A percentile compares a stretch with the other conserved stretches of the same genome.
These are phyloP conservation scores for Xeromyces bisporus DNA, from an alignment of 495 filamentous ascomycete species.

Conservation along the genomic window DNA sequence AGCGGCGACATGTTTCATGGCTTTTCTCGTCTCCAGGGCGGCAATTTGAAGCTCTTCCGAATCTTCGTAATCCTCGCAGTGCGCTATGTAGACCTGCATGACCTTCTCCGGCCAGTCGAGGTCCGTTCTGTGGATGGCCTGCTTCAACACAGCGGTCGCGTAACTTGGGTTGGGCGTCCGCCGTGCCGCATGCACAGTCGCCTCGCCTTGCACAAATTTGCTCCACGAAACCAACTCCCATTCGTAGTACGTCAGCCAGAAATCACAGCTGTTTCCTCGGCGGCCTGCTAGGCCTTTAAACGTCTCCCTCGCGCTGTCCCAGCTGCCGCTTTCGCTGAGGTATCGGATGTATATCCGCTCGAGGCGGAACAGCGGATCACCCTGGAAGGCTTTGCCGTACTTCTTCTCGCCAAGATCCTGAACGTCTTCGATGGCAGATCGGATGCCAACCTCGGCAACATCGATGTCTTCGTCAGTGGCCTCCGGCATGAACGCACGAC, in stretches of 20 bases:
- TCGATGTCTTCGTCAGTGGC: conserved; percentile 81
- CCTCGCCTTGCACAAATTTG: conserved; percentile 34
- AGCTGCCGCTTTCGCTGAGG: conserved; percentile 57
- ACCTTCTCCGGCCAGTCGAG: conserved; percentile 91
- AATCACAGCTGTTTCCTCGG: conserved; percentile 65
- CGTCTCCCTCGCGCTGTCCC: conserved; percentile 47
- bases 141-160: conserved; percentile 56
- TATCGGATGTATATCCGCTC: conserved; percentile 87
- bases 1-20: conserved; percentile 42
- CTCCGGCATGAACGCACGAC: conserved; percentile 57
- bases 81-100: conserved; percentile 62
- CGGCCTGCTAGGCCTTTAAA: conserved; percentile 55
- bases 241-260: conserved; percentile 79
- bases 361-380: conserved; percentile 72
- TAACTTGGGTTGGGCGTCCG: conserved; percentile 38
- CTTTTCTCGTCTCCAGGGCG: conserved; percentile 48
- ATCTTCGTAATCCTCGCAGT: conserved; percentile 75
- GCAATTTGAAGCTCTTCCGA: conserved; percentile 54
- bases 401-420: conserved; percentile 57
- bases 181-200: conserved; percentile 27
- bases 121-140: conserved; percentile 47
- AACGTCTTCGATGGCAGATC: conserved; percentile 68
- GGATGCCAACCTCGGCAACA: conserved; percentile 77
- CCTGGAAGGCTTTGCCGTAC: conserved; percentile 58
- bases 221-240: conserved; percentile 73